Evolutionary conservation across 192 early-diverging fungal species (phyloP).

Genomic region (Entophlyctis helioformis): DNA sequence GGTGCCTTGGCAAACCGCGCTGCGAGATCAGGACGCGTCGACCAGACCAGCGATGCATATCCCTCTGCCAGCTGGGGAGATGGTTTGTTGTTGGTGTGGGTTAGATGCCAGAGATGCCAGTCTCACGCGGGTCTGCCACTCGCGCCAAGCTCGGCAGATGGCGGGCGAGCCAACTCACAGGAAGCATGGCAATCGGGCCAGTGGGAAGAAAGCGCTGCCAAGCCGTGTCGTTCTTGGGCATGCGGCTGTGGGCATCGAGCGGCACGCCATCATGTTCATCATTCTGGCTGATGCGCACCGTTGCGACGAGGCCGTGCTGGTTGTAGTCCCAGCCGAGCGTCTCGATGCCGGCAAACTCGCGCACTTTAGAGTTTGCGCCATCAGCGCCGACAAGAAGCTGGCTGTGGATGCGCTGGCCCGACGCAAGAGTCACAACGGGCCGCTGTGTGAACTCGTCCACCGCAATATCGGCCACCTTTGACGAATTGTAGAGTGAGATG

Average conservation of each 20-base stretch:
- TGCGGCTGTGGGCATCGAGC: background rate
- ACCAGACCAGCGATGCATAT: conserved; percentile 83
- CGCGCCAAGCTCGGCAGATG: background rate
- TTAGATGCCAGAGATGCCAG: background rate
- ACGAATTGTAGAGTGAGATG: conserved; percentile 56
- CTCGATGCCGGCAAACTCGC: conserved; percentile 69
- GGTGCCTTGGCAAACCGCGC: conserved; percentile 50
- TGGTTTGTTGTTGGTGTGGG: background rate
- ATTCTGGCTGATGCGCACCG: conserved; percentile 50
- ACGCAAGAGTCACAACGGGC: conserved; percentile 24
- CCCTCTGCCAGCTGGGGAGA: conserved; percentile 38
- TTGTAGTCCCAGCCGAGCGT: conserved; percentile 79
- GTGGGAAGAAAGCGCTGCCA: conserved; percentile 93
- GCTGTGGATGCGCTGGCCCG: conserved; percentile 58
- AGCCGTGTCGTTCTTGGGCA: conserved; percentile 49
- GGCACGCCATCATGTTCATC: too few relatives aligned
- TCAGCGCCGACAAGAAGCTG: conserved; percentile 84
- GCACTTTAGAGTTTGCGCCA: conserved; percentile 76
- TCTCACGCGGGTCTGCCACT: background rate
- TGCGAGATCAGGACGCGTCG: conserved; percentile 54
- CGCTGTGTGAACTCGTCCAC: conserved; percentile 1
- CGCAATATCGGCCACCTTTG: conserved; percentile 50
- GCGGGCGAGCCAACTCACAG: conserved; percentile 35
- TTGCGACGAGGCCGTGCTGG: conserved; percentile 79
- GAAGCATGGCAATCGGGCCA: conserved; percentile 86